Base-by-base conservation (phyloP, 1,284 basidiomycete genomes). In the Dichomitus squalens region DNA sequence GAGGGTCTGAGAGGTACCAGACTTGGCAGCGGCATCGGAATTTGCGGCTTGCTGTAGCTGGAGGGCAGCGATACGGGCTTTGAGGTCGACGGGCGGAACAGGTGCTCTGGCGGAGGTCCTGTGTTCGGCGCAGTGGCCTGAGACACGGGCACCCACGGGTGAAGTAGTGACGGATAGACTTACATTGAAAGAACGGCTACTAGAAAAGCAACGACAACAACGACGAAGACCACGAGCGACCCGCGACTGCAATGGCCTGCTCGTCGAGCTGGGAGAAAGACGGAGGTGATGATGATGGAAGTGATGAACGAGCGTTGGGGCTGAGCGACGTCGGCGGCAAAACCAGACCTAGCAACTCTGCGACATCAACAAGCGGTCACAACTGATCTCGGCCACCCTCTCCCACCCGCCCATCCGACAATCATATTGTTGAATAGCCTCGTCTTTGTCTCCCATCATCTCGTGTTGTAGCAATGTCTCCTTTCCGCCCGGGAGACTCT, bases 31-130 rank as follows among this genome's bases (percentile, higher is more conserved):
- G 50, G 60, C 39, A 49, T 62, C 52, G 57, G 49, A n/a, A 55
- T 39, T 60, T 49, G 58, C 56, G n/a, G 76, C 73, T 62, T 75
- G 80, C 64, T 88, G 86, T 69, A 90, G 82, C 68, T 90, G 82
- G 39, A 90, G 76, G 31, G 87, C 87, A 16, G 88, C 88, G 58
- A 90, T 90, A 55, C 88, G 85, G 66, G 90, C 88, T 71, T 86
- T 90, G 66, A 90, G 80, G 70, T 86, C 88, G 53, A 75, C 76
- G 52, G 77, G 79, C 4, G 80, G 76, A 47, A 79, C 68, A 59
- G 79, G 73, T 21, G 74, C 68, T 68, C 75, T 69, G 40, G 73
- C 60, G 52, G 70, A 58, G 49, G 71, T 64, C 73, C 73, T 74
- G 55, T 40, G 35, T 33, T 7, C n/a, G 34, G 38, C 27, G 29